phyloP scores from a whole-genome alignment of 306 rosid genomes.

The Cicer yamashitae region DNA sequence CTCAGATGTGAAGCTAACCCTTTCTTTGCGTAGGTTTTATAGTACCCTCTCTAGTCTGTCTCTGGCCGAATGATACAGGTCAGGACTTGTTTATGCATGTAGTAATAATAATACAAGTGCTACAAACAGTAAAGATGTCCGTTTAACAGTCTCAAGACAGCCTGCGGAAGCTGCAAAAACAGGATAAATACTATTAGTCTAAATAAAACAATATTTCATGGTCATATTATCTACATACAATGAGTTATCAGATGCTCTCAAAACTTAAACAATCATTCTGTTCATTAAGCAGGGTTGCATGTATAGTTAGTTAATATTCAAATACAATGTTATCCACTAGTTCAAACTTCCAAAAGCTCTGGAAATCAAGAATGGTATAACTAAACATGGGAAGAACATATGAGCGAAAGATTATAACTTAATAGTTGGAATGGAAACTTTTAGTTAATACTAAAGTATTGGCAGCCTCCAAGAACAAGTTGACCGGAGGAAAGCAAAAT shows the following conservation, averaged over 20 bases:
- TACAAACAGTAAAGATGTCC: constrained; percentile 52
- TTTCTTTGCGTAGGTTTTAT: constrained; percentile 60
- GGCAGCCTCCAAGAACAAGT: not conserved
- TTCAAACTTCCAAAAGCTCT: not conserved
- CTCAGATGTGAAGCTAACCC: constrained; percentile 47
- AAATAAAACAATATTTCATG: not conserved
- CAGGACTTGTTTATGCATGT: constrained; percentile 52
- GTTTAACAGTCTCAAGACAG: constrained; percentile 40
- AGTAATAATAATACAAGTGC: constrained; percentile 44
- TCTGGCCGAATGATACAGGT: constrained; percentile 46
- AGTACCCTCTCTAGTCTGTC: constrained; percentile 47
- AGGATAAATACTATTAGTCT: constrained; percentile 13
- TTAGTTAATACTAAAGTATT: not conserved
- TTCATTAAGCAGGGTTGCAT: not conserved
- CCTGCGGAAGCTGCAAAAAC: constrained; percentile 69
- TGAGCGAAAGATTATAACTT: not conserved
- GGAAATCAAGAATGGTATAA: not conserved
- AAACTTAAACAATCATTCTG: not conserved
- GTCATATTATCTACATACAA: not conserved
- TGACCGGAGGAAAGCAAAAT: not conserved
- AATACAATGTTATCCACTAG: not conserved
- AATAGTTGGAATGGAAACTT: not conserved
- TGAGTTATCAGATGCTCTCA: not conserved
- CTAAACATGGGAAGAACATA: constrained; percentile 7
- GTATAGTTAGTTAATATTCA: not conserved